A percentile compares a stretch with the other conserved stretches of the same genome.
phyloP scores from a whole-genome alignment of 2,329 filamentous ascomycete genomes.

The Alternaria sp. region DNA sequence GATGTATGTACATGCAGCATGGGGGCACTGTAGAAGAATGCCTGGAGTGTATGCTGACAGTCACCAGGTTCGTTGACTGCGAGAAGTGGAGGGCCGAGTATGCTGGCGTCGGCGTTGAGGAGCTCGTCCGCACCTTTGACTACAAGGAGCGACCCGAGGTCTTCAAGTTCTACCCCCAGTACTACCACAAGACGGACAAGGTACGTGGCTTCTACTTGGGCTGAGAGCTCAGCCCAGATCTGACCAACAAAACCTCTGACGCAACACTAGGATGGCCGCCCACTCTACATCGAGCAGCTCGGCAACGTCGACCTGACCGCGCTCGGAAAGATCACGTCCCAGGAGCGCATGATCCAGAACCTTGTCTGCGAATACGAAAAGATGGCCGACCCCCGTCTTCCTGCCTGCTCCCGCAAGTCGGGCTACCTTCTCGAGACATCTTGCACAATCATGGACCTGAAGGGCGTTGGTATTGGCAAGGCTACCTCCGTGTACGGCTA shows the following conservation, averaged over 20 bases:
- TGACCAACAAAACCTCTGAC: constrained; percentile 10
- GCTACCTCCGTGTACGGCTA: constrained; percentile 86
- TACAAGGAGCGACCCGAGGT: constrained; percentile 86
- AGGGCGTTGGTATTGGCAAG: constrained; percentile 86
- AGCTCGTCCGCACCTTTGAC: constrained; percentile 79
- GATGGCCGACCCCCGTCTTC: constrained; percentile 87
- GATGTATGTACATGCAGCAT: constrained; percentile 69
- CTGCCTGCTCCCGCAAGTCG: constrained; percentile 91
- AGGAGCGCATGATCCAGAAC: constrained; percentile 94
- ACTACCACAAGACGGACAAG: constrained; percentile 97
- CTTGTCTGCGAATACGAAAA: constrained; percentile 98
- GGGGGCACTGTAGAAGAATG: background rate
- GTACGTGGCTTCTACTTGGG: constrained; percentile 43
- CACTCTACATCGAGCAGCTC: constrained; percentile 95
- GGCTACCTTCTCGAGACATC: constrained; percentile 93
- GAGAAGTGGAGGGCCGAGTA: constrained; percentile 92
- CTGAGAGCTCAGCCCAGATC: background rate
- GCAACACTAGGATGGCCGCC: constrained; percentile 79
- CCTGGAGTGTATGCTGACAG: constrained; percentile 28
- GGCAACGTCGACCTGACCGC: constrained; percentile 89
- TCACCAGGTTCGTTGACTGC: constrained; percentile 80
- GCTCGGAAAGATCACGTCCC: constrained; percentile 91
- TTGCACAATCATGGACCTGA: constrained; percentile 98
- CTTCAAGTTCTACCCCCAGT: constrained; percentile 94
- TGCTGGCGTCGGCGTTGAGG: constrained; percentile 70